A percentile compares a stretch with the other conserved stretches of the same genome.
Conservation (phyloP, 1,284 basidiomycete species). For the Fistulina hepatica region DNA sequence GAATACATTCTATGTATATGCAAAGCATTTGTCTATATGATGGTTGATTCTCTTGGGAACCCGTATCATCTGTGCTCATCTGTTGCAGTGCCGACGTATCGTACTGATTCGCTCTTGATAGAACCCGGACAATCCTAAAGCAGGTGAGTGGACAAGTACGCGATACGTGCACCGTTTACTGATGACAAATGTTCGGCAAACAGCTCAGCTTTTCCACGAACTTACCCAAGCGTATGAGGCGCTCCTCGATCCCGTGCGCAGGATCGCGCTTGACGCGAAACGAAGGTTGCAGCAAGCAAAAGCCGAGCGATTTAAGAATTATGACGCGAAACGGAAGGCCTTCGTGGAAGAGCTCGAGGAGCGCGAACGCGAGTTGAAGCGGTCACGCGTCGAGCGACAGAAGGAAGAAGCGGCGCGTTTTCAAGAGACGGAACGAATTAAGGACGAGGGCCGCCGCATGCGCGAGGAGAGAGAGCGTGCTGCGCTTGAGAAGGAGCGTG, state of each 20-base stretch:
- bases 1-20: too few species aligned
- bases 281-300: constrained; percentile 62
- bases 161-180: constrained; percentile 2
- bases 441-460: constrained; percentile 65
- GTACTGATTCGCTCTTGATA: too few species aligned
- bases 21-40: too few species aligned
- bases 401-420: constrained; percentile 44
- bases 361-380: constrained; percentile 73
- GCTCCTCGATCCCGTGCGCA: constrained; percentile 72
- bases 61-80: too few species aligned
- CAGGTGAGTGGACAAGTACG: constrained; percentile 33
- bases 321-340: constrained; percentile 69
- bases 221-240: constrained; percentile 81
- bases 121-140: constrained; percentile 74
- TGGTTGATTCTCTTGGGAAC: constrained; percentile 20
- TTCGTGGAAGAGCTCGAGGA: constrained; percentile 80
- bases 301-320: constrained; percentile 62
- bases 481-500: constrained; percentile 38
- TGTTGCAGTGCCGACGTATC: too few species aligned
- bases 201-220: constrained; percentile 77
- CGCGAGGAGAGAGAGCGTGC: constrained; percentile 39
- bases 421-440: constrained; percentile 64
- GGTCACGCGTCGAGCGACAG: constrained; percentile 50
- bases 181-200: constrained; percentile 1
- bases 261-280: constrained; percentile 76